Percentiles rank a stretch among this genome's conserved stretches.
These are phyloP conservation scores for Ballota nigra DNA, from an alignment of 257 asterid species.

Conservation along the genomic window DNA sequence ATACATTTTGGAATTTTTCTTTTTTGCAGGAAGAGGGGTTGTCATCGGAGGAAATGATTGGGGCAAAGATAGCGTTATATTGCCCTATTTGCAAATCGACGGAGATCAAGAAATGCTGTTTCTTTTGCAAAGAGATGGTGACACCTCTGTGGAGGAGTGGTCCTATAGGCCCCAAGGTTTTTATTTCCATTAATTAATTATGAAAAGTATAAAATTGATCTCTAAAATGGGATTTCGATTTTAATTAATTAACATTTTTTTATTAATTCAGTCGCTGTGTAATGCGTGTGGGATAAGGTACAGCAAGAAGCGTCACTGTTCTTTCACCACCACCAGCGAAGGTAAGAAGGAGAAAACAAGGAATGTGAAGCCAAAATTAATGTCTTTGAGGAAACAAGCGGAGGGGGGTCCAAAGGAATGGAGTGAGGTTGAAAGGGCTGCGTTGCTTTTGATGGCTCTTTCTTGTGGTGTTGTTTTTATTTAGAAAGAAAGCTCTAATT, in stretches of 20 bases:
- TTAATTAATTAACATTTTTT: neutral
- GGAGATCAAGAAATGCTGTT: constrained; percentile 49
- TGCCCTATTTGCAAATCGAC: constrained; percentile 11
- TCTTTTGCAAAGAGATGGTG: constrained; percentile 28
- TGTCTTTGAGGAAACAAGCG: constrained; percentile 43
- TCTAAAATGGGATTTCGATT: neutral
- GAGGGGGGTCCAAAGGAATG: constrained; percentile 30
- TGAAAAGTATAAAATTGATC: too few species aligned
- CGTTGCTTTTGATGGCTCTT: constrained; percentile 67
- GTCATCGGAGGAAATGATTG: neutral
- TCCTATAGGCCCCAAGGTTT: constrained; percentile 74
- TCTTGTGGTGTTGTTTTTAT: constrained; percentile 68
- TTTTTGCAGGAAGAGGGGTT: constrained; percentile 15
- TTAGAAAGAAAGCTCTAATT: too few species aligned
- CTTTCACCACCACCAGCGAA: neutral
- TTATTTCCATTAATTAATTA: neutral
- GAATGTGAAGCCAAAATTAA: constrained; percentile 28
- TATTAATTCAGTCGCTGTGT: constrained; percentile 56
- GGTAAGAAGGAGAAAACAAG: constrained; percentile 22
- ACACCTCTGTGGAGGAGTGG: constrained; percentile 86
- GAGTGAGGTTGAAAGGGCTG: constrained; percentile 75
- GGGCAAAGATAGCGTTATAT: neutral
- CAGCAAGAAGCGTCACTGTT: constrained; percentile 47
- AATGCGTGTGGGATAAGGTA: constrained; percentile 75
- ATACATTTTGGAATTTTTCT: too few species aligned